Evolutionary conservation across 2,329 filamentous ascomycete genomes (phyloP).

Genomic region (Magnaporthiopsis poae): DNA sequence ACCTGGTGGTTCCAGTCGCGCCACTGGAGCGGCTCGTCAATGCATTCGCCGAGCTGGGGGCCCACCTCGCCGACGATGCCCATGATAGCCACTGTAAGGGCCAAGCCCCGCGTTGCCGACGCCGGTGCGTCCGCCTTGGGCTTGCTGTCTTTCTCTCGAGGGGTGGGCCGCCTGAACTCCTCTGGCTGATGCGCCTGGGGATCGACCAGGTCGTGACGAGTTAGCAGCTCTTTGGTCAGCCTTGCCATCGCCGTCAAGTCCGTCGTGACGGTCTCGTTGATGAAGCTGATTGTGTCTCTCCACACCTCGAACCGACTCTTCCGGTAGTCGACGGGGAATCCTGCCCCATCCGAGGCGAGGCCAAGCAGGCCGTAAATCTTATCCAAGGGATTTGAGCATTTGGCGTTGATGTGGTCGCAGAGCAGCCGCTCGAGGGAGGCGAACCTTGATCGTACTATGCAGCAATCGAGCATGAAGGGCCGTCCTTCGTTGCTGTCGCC

Average conservation of each 20-base stretch:
- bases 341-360: constrained; percentile 17
- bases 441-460: constrained; percentile 10
- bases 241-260: neutral
- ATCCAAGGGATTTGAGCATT: constrained; percentile 20
- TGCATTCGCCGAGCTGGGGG: neutral
- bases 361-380: constrained; percentile 23
- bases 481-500: neutral
- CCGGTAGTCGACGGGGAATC: constrained; percentile 20
- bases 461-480: constrained; percentile 14
- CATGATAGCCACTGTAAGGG: neutral
- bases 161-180: neutral
- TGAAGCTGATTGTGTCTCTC: constrained; percentile 17
- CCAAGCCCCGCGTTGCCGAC: too few species aligned
- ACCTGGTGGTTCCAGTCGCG: neutral
- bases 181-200: neutral
- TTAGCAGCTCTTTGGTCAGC: neutral
- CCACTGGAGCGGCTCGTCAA: neutral
- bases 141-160: too few species aligned
- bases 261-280: neutral
- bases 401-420: constrained; percentile 15
- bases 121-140: too few species aligned
- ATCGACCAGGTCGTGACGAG: neutral
- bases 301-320: constrained; percentile 19
- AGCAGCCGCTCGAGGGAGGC: constrained; percentile 16
- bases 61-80: neutral